These are phyloP conservation scores for Solanum corneliomulleri DNA, from an alignment of 257 asterid genomes.

Conservation along the genomic window DNA sequence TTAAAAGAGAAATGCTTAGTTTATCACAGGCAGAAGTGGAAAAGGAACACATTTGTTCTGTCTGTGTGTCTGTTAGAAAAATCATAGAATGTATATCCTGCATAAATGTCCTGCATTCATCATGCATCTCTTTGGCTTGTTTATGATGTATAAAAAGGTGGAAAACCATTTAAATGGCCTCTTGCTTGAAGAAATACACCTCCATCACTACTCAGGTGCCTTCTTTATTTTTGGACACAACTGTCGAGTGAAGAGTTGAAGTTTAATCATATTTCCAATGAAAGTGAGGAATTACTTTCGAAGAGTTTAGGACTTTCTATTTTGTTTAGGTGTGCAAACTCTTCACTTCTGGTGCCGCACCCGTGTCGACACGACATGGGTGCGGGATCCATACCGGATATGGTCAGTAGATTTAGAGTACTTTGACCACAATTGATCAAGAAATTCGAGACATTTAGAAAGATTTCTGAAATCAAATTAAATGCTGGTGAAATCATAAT, in stretches of 20 bases:
- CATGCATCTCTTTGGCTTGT: background rate
- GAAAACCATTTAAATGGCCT: background rate
- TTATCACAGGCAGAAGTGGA: background rate
- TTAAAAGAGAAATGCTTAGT: background rate
- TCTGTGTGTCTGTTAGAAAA: background rate
- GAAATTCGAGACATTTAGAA: background rate
- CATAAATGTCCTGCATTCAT: background rate
- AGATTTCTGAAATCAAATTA: background rate
- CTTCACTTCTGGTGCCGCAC: background rate
- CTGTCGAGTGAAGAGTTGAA: background rate
- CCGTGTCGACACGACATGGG: background rate
- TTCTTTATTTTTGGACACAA: background rate
- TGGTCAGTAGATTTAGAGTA: background rate
- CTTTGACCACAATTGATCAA: background rate
- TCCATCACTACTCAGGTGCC: background rate
- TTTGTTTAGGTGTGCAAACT: background rate
- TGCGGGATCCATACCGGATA: background rate
- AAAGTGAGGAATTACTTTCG: background rate
- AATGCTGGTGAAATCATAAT: background rate
- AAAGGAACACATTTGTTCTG: background rate
- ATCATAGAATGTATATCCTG: background rate
- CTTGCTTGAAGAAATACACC: background rate
- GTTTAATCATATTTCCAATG: background rate
- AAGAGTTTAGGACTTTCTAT: background rate
- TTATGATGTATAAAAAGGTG: background rate